Evolutionary conservation across 1,284 basidiomycete genomes (phyloP), one percentile per base, ranked within the genome.

Genomic region (Thecaphora frezii): DNA sequence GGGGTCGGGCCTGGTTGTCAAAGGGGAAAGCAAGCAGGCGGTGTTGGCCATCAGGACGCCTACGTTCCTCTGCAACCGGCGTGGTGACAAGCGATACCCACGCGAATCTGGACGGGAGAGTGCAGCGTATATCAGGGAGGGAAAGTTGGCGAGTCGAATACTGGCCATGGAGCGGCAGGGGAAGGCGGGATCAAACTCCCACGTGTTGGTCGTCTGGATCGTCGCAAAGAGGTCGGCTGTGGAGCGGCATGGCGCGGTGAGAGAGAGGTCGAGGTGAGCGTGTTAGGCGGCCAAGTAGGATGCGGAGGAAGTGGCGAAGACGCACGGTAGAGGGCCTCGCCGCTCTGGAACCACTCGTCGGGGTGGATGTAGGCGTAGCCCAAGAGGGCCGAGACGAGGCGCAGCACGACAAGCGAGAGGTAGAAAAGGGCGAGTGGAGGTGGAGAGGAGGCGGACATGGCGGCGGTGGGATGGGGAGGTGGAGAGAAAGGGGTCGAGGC

Each of bases 261-360:
- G 33, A 7, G 33, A 12, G 12, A 7, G 33, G 5, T 36, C 33
- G 16, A 18, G 10, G 33, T 8, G 16, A 9, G 33, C 4, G 33
- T 9, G 33, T 7, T 36, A 30, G 28, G 14, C 28, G 7, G 28
- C 28, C 8, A 30, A 8, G 28, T 14, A 14, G 28, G 28, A 7
- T 7, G 28, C 8, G 14, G 28, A 14, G 28, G 8, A 14, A 30
- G 14, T 7, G 14, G 28, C 8, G 28, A 14, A 14, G 14, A 36
- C 33, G 8, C 10, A 36, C 33, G 64, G 33, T 66, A 57, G 46
- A 65, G 71, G 0, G 78, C 43, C 26, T 80, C 79, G 12, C 77
- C 66, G 24, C 67, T 73, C 59, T 80, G 79, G 53, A 80, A 79
- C 64, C 73, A 73, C 54, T 80, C 79, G 55, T 80, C 79, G 3